Percentiles rank a stretch among this genome's conserved stretches.
phyloP scores from a whole-genome alignment of 139 green algal species.

The Chlamydomonas incerta region DNA sequence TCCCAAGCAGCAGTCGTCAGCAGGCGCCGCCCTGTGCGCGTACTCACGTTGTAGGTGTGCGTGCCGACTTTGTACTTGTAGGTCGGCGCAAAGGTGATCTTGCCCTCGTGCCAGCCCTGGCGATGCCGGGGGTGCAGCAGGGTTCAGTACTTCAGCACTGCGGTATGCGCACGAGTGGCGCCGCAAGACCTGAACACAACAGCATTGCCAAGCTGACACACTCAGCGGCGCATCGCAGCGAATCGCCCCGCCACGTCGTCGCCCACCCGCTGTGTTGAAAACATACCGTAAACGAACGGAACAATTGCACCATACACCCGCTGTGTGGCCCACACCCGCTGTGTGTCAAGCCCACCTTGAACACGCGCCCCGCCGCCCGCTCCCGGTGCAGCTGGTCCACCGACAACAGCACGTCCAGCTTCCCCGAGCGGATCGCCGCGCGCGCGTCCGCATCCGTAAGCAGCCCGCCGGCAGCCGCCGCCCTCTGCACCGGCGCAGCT shows the following conservation, averaged over 20 bases:
- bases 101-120: constrained; percentile 83
- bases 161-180: too few relatives aligned
- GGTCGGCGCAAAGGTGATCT: constrained; percentile 89
- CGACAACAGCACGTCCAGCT: constrained; percentile 58
- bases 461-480: background rate
- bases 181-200: too few relatives aligned
- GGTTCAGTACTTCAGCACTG: too few relatives aligned
- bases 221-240: too few relatives aligned
- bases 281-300: too few relatives aligned
- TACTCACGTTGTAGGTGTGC: constrained; percentile 64
- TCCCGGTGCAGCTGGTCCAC: constrained; percentile 77
- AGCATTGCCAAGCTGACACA: too few relatives aligned
- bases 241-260: too few relatives aligned
- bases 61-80: constrained; percentile 93
- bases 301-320: background rate
- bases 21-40: too few relatives aligned
- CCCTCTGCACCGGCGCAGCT: background rate
- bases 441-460: constrained; percentile 48
- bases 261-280: too few relatives aligned
- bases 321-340: background rate
- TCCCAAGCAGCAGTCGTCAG: too few relatives aligned
- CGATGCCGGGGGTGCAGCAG: too few relatives aligned
- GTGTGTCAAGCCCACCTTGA: constrained; percentile 53
- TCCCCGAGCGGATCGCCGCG: constrained; percentile 38
- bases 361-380: constrained; percentile 62